A percentile compares a stretch with the other conserved stretches of the same genome.
Conservation (phyloP, 1,284 basidiomycete species). For the Exobasidium cylindrosporum region DNA sequence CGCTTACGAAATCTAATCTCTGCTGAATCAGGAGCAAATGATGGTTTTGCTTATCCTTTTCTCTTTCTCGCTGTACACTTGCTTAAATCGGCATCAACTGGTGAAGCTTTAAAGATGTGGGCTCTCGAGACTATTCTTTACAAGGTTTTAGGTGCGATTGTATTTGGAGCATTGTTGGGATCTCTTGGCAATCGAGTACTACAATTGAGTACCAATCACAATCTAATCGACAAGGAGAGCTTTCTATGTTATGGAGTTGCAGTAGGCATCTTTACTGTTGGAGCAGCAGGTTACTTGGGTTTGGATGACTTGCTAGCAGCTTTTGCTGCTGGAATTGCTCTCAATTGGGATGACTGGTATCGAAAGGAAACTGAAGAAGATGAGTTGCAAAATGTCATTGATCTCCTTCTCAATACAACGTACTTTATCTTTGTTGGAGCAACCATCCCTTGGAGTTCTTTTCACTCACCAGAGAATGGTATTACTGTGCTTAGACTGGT, state of each 20-base stretch:
- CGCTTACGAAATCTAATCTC: slow-evolving; percentile 44
- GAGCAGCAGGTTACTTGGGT: slow-evolving; percentile 32
- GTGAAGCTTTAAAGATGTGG: slow-evolving; percentile 31
- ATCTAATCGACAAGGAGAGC: slow-evolving; percentile 44
- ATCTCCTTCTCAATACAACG: slow-evolving; percentile 40
- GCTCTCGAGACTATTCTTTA: slow-evolving; percentile 33
- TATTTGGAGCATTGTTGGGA: slow-evolving; percentile 37
- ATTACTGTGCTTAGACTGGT: slow-evolving; percentile 53
- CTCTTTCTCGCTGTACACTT: slow-evolving; percentile 40
- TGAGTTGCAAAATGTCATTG: slow-evolving; percentile 45
- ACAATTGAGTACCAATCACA: slow-evolving; percentile 34
- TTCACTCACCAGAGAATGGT: slow-evolving; percentile 40
- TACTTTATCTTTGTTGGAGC: slow-evolving; percentile 56
- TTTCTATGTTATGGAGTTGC: slow-evolving; percentile 42
- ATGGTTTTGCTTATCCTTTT: slow-evolving; percentile 43
- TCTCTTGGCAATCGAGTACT: slow-evolving; percentile 30
- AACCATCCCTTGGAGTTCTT: slow-evolving; percentile 37
- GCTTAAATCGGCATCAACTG: slow-evolving; percentile 26
- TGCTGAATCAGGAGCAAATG: slow-evolving; percentile 46
- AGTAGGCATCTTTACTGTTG: slow-evolving; percentile 41
- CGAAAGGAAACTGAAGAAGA: slow-evolving; percentile 45
- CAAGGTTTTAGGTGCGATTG: slow-evolving; percentile 26
- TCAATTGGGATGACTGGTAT: slow-evolving; percentile 49
- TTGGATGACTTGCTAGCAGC: slow-evolving; percentile 43
- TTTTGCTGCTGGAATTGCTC: slow-evolving; percentile 42